Conservation (phyloP, 106 monocot species). For the Gastrodia elata region DNA sequence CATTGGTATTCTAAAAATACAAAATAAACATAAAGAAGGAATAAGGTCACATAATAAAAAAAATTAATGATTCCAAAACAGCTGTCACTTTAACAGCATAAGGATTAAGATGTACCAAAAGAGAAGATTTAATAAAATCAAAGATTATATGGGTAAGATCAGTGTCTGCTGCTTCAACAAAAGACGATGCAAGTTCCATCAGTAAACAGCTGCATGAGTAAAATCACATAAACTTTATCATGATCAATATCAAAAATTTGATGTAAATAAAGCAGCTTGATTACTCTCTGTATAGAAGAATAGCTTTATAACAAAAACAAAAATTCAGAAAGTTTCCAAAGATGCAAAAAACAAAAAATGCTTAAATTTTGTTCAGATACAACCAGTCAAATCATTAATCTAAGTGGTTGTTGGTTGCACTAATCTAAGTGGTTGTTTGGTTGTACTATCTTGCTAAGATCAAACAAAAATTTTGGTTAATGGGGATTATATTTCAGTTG, state of each 20-base stretch:
- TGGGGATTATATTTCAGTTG: no score
- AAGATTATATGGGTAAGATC: slow-evolving; percentile 59
- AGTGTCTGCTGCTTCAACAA: slow-evolving; percentile 50
- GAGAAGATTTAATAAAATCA: slow-evolving; percentile 39
- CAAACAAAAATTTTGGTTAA: no score
- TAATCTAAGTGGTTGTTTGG: no score
- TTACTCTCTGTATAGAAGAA: neutral
- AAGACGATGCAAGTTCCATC: slow-evolving; percentile 57
- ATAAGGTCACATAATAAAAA: neutral
- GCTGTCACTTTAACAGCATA: neutral
- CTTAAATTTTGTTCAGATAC: neutral
- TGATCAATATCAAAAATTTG: neutral
- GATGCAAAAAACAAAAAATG: neutral
- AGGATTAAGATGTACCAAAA: slow-evolving; percentile 35
- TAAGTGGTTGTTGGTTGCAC: no score
- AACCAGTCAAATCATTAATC: no score
- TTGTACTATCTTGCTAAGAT: no score
- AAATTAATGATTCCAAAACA: slow-evolving; percentile 2
- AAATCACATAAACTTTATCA: slow-evolving; percentile 2
- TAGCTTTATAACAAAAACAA: neutral
- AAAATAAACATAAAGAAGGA: slow-evolving; percentile 3
- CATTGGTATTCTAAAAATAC: slow-evolving; percentile 34
- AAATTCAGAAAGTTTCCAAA: neutral
- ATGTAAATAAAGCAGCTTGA: slow-evolving; percentile 1
- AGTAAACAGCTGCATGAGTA: slow-evolving; percentile 46